Base-by-base conservation (phyloP, 1,139 yeast genomes). In the Komagataea norvegica region DNA sequence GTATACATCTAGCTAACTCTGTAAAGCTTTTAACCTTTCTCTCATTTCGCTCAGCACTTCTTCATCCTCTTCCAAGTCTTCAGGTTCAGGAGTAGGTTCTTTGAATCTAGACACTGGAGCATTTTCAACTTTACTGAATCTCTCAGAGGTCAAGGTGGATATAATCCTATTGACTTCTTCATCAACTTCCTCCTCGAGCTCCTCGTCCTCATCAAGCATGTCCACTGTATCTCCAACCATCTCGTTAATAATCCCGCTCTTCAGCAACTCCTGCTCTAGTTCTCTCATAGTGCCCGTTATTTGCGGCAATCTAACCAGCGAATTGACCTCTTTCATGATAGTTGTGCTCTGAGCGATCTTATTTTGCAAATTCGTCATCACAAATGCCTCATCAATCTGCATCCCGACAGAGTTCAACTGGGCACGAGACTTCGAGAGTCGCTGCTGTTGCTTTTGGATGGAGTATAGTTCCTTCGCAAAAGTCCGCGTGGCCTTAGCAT, bases 211-310 rank as follows among this genome's bases (percentile, higher is more conserved):
- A 36, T 72, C 77, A 29, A 80, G 68, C 38, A 73, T 64, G 45
- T 89, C 97, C 42, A 91, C 68, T 53, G 87, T 79, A 56, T 93
- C 98, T 41, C 85, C 88, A 60, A 89, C 79, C 97, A 93, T 91
- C 57, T 93, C 98, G 51, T 85, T 88, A 44, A 93, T 88, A 34
- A 93, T 75, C 0, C 98, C 98, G 4, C 95, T 79, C 58, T 83
- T 85, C 76, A 85, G 80, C 55, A 93, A 70, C 60, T 93, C 98
- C 55, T 77, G 81, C 45, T 91, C 84, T 44, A 93, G 65, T 50
- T 82, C 94, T 55, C 82, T 83, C 87, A 91, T 88, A 1, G 95
- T 82, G 15, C 77, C 79, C 57, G 79, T 79, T 36, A 93, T 67
- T 46, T 84, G 91, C 0, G 97, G 97, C 42, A 93, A 59, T 46